These are phyloP conservation scores for Exophiala calicioides DNA, from an alignment of 2,329 filamentous ascomycete species.

Conservation along the genomic window DNA sequence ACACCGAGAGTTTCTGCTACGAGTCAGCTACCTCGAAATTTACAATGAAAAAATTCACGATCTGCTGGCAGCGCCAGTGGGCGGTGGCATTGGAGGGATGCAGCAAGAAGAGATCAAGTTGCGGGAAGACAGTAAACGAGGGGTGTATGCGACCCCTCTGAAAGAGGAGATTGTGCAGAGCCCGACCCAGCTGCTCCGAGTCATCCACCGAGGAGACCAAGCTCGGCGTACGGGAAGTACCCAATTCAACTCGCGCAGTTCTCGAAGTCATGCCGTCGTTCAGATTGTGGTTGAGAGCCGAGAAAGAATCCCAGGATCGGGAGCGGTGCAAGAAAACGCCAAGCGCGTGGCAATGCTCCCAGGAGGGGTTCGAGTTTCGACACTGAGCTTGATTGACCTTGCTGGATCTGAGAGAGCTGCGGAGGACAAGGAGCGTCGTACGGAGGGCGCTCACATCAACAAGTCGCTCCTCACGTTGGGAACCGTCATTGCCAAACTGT, in stretches of 20 bases:
- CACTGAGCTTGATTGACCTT: constrained; percentile 90
- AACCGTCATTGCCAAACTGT: constrained; percentile 91
- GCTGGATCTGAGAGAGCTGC: constrained; percentile 95
- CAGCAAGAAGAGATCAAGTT: constrained; percentile 89
- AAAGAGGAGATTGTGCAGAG: constrained; percentile 99
- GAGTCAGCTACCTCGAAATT: constrained; percentile 97
- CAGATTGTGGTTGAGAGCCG: constrained; percentile 98
- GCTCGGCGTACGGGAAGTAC: constrained; percentile 89
- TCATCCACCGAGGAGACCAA: constrained; percentile 92
- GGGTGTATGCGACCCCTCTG: constrained; percentile 91
- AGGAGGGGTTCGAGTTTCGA: constrained; percentile 92
- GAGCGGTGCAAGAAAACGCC: constrained; percentile 50
- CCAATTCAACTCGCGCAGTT: constrained; percentile 95
- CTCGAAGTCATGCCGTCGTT: constrained; percentile 95
- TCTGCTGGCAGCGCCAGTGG: constrained; percentile 73
- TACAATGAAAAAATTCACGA: constrained; percentile 99
- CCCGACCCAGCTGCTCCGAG: constrained; percentile 87
- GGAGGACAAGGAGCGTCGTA: constrained; percentile 88
- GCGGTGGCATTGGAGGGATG: constrained; percentile 53
- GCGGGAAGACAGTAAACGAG: constrained; percentile 91
- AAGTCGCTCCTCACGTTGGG: constrained; percentile 94
- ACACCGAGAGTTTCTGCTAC: constrained; percentile 86
- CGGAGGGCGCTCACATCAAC: constrained; percentile 97
- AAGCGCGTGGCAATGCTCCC: constrained; percentile 72
- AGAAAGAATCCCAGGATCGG: constrained; percentile 69